Evolutionary conservation across 306 rosid genomes (phyloP).

Genomic region (Quercus alba): DNA sequence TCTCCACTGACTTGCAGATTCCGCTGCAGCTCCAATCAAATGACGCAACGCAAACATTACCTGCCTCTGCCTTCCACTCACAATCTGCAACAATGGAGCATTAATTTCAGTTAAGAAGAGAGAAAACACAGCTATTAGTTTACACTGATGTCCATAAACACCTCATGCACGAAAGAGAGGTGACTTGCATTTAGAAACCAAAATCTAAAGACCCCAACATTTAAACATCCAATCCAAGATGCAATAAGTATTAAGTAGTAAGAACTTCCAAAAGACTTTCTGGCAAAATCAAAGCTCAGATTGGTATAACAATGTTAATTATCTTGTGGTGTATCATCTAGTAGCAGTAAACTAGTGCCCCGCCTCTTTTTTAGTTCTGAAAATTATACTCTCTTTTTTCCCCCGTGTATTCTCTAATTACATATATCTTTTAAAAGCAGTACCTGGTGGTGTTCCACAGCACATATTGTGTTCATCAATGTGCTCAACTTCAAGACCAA

Average conservation of each 20-base stretch:
- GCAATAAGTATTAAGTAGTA: neutral
- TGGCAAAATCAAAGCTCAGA: neutral
- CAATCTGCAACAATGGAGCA: constrained; percentile 56
- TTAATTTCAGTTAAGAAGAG: constrained; percentile 11
- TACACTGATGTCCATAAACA: neutral
- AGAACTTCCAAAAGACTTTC: neutral
- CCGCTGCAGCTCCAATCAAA: constrained; percentile 99
- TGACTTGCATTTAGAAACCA: neutral
- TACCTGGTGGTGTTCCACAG: constrained; percentile 99
- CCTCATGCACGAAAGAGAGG: neutral
- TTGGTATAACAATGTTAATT: neutral
- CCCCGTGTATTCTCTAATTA: neutral
- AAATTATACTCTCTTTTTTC: neutral
- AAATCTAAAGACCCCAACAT: neutral
- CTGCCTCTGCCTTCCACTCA: constrained; percentile 98
- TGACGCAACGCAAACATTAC: constrained; percentile 83
- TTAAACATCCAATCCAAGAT: neutral
- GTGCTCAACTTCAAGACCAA: constrained; percentile 96
- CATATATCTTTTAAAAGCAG: neutral
- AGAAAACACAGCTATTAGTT: neutral
- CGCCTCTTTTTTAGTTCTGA: neutral
- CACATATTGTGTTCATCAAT: constrained; percentile 97
- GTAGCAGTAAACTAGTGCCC: neutral
- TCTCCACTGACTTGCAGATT: constrained; percentile 97
- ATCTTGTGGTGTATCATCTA: neutral